Evolutionary conservation across 352 stramenopile species (phyloP).

Genomic region (Thalassiosira livingstoniorum): DNA sequence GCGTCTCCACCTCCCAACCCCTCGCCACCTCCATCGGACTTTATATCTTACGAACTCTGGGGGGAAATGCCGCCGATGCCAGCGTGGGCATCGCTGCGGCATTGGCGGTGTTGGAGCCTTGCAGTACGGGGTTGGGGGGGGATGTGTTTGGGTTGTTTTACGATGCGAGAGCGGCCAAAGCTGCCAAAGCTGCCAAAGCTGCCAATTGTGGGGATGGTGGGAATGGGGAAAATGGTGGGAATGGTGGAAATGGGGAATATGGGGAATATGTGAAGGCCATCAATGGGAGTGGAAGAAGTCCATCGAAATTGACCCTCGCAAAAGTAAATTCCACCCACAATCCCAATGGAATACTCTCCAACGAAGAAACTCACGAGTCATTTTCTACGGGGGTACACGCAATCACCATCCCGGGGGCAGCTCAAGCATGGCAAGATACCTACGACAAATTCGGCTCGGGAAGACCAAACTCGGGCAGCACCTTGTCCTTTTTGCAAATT

Average conservation of each 20-base stretch:
- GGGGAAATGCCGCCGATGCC: conserved; percentile 95
- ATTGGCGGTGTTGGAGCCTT: conserved; percentile 84
- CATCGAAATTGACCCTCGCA: conserved; percentile 36
- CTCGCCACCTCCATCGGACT: conserved; percentile 92
- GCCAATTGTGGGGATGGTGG: too few species aligned
- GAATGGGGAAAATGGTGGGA: too few species aligned
- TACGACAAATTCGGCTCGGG: conserved; percentile 88
- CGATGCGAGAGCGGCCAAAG: conserved; percentile 87
- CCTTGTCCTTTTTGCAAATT: conserved; percentile 88
- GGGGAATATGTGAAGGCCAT: conserved; percentile 91
- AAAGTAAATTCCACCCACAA: too few species aligned
- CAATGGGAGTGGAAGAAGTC: conserved; percentile 92
- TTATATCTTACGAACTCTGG: conserved; percentile 87
- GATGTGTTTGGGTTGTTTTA: conserved; percentile 98
- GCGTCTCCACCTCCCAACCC: conserved; percentile 93
- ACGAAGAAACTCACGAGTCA: conserved; percentile 2
- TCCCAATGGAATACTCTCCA: too few species aligned
- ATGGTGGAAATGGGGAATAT: too few species aligned
- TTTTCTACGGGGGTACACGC: conserved; percentile 68
- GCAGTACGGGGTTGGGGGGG: conserved; percentile 74
- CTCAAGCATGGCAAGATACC: conserved; percentile 92
- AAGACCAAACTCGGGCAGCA: too few species aligned
- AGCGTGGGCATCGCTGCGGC: conserved; percentile 86
- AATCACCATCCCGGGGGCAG: conserved; percentile 92
- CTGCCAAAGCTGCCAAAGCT: too few species aligned